Evolutionary conservation across 2,329 filamentous ascomycete genomes (phyloP), one percentile per base, ranked within the genome.

Genomic region (Colletotrichum camelliae): DNA sequence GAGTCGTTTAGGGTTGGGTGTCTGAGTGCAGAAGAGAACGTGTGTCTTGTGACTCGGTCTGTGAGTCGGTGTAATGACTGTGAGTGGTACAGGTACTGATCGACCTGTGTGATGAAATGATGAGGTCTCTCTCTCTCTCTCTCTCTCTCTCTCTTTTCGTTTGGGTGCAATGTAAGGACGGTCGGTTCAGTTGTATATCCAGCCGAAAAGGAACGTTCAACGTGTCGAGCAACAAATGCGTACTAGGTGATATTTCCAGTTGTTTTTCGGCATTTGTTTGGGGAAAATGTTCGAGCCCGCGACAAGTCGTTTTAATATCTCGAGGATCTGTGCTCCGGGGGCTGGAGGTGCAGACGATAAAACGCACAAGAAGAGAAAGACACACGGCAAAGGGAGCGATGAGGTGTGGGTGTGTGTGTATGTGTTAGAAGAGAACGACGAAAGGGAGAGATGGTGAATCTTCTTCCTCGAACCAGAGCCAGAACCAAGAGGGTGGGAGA

Each of bases 141-240:
- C 24, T 62, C 43, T 52, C 10, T 69, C 18, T 62, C 9, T 3
- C 3, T n/a, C n/a, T 8, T 43, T 18, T 43, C 39, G 39, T 61
- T 5, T 29, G 24, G 27, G 68, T 72, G 15, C 31, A 33, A 31
- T 77, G 68, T 58, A 65, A 72, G 39, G 62, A 72, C 13, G 58
- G 35, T 52, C 64, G 64, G 57, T 65, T 67, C 57, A 67, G 69
- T 48, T 64, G 57, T 62, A 70, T 73, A 65, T 65, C 64, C 43
- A 73, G 74, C 68, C 48, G 68, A 52, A 57, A 74, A 70, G 55
- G 66, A 70, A 77, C 74, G 69, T 70, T 77, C 74, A 77, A 77
- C 74, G 76, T 77, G 74, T 76, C 27, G 69, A 21, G 27, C 24
- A 48, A 24, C 37, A 52, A 58, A 39, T 35, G 37, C 24, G 24